Base-by-base conservation (phyloP, 352 stramenopile species). In the Phytophthora foliorum region DNA sequence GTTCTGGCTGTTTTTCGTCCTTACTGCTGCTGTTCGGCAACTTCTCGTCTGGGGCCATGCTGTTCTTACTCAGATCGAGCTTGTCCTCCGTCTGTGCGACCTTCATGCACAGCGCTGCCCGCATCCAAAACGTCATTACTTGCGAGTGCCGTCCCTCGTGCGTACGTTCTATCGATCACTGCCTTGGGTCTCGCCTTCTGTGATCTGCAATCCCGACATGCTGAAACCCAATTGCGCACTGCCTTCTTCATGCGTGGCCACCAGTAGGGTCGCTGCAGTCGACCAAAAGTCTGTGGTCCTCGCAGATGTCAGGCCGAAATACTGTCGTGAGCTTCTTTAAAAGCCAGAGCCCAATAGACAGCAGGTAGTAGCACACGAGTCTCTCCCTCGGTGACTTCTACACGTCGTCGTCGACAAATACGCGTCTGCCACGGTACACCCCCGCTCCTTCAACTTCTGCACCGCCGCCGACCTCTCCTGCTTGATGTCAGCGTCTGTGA, bases 301-400 rank as follows among this genome's bases (percentile, higher is more conserved):
- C 57, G 17, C 4, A 65, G 10, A 5, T 56, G 58, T 16, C 58
- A 38, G 0, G 57, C 25, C 46, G 25, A 65, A 4, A 65, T 57
- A 27, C 46, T 58, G 11, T 66, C 57, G 16, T 60, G 59, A 0
- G 39, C 50, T 9, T 67, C 59, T 2, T 67, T 67, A n/a, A 67
- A 60, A 0, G n/a, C 50, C 13, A 60, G 13, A 0, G 50, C 16
- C 49, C 59, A 60, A 4, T 55, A 67, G 0, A 55, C 32, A 3
- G 4, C 32, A 2, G 32, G 32, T 14, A 38, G 11, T 2, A 38
- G 8, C 32, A 14, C 11, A 11, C 32, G 32, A 10, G 32, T 14
- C 32, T 38, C 32, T 38, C 32, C 32, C 4, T 11, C 3, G 32
- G 9, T 16, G 10, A 17, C 32, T 17, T 39, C 10, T 5, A 39